A percentile compares a stretch with the other conserved stretches of the same genome.
Conservation (phyloP, 176 grass and related monocot species). For the Saccharum spontaneum region DNA sequence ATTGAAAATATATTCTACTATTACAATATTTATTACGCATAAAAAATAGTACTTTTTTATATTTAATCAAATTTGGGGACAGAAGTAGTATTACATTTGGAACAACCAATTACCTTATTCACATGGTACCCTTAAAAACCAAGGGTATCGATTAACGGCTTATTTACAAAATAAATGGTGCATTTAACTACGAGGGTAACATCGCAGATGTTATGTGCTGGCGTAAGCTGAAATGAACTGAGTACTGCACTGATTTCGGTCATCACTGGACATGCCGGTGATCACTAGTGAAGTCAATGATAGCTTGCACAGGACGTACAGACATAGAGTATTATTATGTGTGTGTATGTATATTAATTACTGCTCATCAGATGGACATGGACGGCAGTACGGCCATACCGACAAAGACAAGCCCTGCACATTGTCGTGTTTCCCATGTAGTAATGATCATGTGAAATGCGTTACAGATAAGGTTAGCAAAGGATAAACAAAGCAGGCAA, state of each 20-base stretch:
- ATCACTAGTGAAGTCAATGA: neutral
- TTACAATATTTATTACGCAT: too few relatives aligned
- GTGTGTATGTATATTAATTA: neutral
- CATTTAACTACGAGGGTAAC: too few relatives aligned
- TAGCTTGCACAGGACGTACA: neutral
- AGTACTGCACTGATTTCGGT: neutral
- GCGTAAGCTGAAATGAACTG: neutral
- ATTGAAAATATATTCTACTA: too few relatives aligned
- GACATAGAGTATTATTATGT: too few relatives aligned
- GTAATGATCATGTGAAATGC: neutral
- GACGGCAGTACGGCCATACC: neutral
- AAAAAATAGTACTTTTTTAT: too few relatives aligned
- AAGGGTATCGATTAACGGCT: too few relatives aligned
- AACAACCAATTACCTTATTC: neutral
- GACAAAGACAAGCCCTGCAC: neutral
- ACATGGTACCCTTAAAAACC: neutral
- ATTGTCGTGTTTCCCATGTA: neutral
- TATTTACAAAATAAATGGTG: too few relatives aligned
- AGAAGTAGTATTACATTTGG: too few relatives aligned
- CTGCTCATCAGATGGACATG: neutral
- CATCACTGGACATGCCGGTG: neutral
- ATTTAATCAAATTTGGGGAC: too few relatives aligned
- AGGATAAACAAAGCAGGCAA: conserved; percentile 24
- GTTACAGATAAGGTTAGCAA: neutral
- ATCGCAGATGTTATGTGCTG: too few relatives aligned